Conservation (phyloP, 768 basidiomycete genomes). For the Termitomyces heimii region DNA sequence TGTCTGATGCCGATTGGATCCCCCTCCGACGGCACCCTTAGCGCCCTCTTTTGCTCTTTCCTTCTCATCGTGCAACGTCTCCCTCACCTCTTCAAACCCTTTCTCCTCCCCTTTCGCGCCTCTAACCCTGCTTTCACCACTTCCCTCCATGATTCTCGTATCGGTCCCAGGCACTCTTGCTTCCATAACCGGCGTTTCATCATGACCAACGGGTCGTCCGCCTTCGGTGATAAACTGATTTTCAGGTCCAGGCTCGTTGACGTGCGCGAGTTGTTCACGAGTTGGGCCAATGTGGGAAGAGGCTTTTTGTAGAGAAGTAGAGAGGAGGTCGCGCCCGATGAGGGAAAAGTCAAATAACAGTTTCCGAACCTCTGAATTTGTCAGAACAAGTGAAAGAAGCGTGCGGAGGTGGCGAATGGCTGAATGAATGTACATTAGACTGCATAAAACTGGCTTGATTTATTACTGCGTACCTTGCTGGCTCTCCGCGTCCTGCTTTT, state of each 20-base stretch:
- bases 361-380: slow-evolving; percentile 92
- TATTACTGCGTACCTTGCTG: slow-evolving; percentile 44
- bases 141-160: slow-evolving; percentile 28
- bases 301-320: slow-evolving; percentile 64
- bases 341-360: slow-evolving; percentile 73
- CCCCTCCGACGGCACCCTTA: neutral
- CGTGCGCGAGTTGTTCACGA: slow-evolving; percentile 50
- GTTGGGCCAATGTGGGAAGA: slow-evolving; percentile 65
- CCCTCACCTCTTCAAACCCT: slow-evolving; percentile 19
- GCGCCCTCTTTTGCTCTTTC: slow-evolving; percentile 8
- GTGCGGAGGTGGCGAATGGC: slow-evolving; percentile 86
- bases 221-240: slow-evolving; percentile 59
- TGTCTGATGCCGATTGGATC: neutral
- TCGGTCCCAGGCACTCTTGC: slow-evolving; percentile 26
- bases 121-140: slow-evolving; percentile 28
- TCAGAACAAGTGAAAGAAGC: slow-evolving; percentile 77
- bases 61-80: slow-evolving; percentile 14
- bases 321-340: slow-evolving; percentile 80
- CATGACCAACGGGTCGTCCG: slow-evolving; percentile 22
- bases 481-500: slow-evolving; percentile 51
- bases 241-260: slow-evolving; percentile 65
- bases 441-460: neutral
- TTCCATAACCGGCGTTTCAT: slow-evolving; percentile 30
- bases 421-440: slow-evolving; percentile 16
- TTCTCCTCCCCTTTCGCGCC: slow-evolving; percentile 27